These are phyloP conservation scores for Rhodosporidiobolus odoratus DNA, from an alignment of 768 basidiomycete species.

Conservation along the genomic window DNA sequence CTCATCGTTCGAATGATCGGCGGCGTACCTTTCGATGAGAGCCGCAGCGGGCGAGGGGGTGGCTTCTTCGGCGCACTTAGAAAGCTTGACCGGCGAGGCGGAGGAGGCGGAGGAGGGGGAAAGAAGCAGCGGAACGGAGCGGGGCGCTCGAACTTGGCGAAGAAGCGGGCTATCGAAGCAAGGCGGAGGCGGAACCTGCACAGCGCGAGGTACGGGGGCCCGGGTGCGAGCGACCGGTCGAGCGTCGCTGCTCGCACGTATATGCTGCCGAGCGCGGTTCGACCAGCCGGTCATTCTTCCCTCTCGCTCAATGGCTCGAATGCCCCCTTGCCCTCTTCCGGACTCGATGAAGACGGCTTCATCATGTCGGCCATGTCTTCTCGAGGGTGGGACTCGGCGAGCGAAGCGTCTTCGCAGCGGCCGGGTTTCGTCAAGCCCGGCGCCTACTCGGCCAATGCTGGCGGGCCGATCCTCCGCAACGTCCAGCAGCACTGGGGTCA, in stretches of 20 bases:
- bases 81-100: too few species aligned
- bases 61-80: slow-evolving; percentile 82
- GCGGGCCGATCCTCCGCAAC: slow-evolving; percentile 21
- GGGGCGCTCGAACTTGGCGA: not conserved
- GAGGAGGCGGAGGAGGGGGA: slow-evolving; percentile 36
- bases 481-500: slow-evolving; percentile 33
- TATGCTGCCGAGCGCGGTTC: slow-evolving; percentile 49
- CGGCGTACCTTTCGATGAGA: slow-evolving; percentile 75
- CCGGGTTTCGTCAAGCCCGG: slow-evolving; percentile 32
- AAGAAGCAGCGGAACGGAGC: slow-evolving; percentile 43
- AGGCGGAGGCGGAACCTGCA: slow-evolving; percentile 18
- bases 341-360: slow-evolving; percentile 59
- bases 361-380: slow-evolving; percentile 96
- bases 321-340: slow-evolving; percentile 22
- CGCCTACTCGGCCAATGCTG: slow-evolving; percentile 9
- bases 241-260: slow-evolving; percentile 28
- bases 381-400: slow-evolving; percentile 15
- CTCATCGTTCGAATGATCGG: slow-evolving; percentile 71
- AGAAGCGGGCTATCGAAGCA: slow-evolving; percentile 32
- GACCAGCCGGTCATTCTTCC: slow-evolving; percentile 61
- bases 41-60: slow-evolving; percentile 69
- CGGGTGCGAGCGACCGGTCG: slow-evolving; percentile 15
- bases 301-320: slow-evolving; percentile 50
- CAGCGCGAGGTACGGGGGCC: slow-evolving; percentile 21
- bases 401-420: slow-evolving; percentile 1